Evolutionary conservation across 2,329 filamentous ascomycete species (phyloP).

Genomic region (Hymenoscyphus infarciens): DNA sequence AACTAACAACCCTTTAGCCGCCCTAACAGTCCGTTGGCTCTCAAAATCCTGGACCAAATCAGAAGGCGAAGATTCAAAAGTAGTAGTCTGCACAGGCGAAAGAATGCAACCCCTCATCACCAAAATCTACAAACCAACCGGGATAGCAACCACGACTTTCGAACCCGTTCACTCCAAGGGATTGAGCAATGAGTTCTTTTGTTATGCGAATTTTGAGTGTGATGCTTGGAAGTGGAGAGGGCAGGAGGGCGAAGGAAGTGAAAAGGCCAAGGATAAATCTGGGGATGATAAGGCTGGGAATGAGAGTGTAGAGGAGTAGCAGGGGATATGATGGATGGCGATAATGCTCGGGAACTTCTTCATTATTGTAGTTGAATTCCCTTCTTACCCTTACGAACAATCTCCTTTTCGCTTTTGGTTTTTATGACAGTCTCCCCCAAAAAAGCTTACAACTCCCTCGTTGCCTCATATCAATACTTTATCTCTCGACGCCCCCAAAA

Average conservation of each 20-base stretch:
- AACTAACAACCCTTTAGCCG: conserved; percentile 45
- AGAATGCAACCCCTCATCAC: conserved; percentile 63
- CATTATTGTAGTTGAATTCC: neutral
- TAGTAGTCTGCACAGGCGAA: conserved; percentile 75
- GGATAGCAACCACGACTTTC: conserved; percentile 63
- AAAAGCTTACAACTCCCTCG: neutral
- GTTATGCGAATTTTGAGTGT: conserved; percentile 75
- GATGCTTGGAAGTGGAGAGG: conserved; percentile 43
- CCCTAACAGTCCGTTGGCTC: conserved; percentile 72
- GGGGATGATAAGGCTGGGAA: conserved; percentile 11
- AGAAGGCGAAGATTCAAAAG: conserved; percentile 8
- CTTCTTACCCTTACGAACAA: neutral
- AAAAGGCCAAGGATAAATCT: conserved; percentile 42
- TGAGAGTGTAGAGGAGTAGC: neutral
- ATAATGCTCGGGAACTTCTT: neutral
- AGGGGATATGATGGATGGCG: neutral
- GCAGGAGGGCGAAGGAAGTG: conserved; percentile 33
- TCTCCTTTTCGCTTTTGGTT: neutral
- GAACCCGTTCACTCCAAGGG: conserved; percentile 67
- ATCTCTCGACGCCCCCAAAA: neutral
- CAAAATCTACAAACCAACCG: conserved; percentile 64
- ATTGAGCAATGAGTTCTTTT: conserved; percentile 76
- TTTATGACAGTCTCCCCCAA: neutral
- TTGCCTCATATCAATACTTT: neutral
- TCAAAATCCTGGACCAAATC: conserved; percentile 41